These are phyloP conservation scores for Sclerotinia subarctica DNA, from an alignment of 2,329 filamentous ascomycete species.

Conservation along the genomic window DNA sequence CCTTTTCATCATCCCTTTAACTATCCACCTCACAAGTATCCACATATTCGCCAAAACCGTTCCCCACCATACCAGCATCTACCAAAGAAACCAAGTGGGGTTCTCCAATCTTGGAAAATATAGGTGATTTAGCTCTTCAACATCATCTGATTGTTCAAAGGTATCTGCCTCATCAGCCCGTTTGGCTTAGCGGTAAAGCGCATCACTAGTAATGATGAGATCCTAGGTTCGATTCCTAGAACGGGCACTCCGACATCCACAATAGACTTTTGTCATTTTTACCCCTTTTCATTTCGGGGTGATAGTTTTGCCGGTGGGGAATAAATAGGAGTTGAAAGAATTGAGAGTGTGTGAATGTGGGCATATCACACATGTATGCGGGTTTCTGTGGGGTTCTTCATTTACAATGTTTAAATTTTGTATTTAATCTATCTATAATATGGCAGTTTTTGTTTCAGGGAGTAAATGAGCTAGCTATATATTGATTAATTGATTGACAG, in stretches of 20 bases:
- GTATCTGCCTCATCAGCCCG: background rate
- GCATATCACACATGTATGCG: too few relatives aligned
- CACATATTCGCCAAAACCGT: background rate
- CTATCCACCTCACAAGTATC: background rate
- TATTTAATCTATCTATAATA: too few relatives aligned
- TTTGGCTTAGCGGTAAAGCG: conserved; percentile 17
- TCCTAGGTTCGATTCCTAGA: conserved; percentile 18
- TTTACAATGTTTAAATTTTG: too few relatives aligned
- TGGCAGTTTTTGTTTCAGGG: too few relatives aligned
- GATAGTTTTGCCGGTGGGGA: too few relatives aligned
- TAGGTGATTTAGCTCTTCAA: fast-evolving
- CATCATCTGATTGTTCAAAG: fast-evolving
- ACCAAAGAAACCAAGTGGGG: background rate
- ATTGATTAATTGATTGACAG: too few relatives aligned
- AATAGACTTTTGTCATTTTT: background rate
- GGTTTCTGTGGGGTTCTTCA: too few relatives aligned
- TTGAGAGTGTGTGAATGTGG: too few relatives aligned
- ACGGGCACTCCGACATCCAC: background rate
- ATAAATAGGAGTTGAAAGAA: too few relatives aligned
- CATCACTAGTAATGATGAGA: conserved; percentile 19
- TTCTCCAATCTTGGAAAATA: fast-evolving
- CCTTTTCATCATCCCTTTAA: background rate
- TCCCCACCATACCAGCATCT: background rate
- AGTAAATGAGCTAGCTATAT: too few relatives aligned
- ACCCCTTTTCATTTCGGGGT: background rate